Base-by-base conservation (phyloP, 176 grass and related monocot genomes). In the Puccinellia tenuiflora region DNA sequence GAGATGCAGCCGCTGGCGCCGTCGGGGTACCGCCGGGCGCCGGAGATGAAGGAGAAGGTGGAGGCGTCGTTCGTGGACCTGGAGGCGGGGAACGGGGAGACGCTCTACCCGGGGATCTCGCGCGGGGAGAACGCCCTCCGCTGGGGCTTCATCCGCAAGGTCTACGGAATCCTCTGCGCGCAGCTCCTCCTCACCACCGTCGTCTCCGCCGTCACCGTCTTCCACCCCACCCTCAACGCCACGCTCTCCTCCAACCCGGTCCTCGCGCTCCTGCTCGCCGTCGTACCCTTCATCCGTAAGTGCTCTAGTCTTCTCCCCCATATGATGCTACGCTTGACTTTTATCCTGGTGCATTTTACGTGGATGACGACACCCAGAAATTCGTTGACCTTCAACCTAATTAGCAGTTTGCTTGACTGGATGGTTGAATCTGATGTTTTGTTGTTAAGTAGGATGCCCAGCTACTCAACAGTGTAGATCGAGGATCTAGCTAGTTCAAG, bases 141-240 rank as follows among this genome's bases (percentile, higher is more conserved):
- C 52, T 99, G 96, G 96, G 96, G 96, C 17, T 99, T 99, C 87
- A 74, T 99, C 77, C 92, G 96, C 87, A 99, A 99, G 96, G 96
- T 99, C 80, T 99, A 99, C 89, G 96, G 96, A 83, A 99, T 99
- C 90, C 96, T 99, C 74, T 86, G 89, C 61, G 89, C 93, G 14
- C 96, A 99, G 85, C 90, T 99, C n/a, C 42, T 99, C 39, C 93
- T 99, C 87, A 99, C 96, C 67, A 99, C 96, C 57, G 77, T 82
- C 51, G 91, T 94, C 47, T 91, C 96, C 25, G 89, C 96, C 24
- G 56, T 85, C 81, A 95, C 91, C 20, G 96, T 99, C 47, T 90
- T 93, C 83, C 86, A 93, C 50, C 86, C 91, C 21, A 76, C 93
- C 77, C 87, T 99, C 87, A 95, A 96, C 85, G 53, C 77, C 79